Evolutionary conservation across 768 basidiomycete genomes (phyloP), one percentile per base, ranked within the genome.

Genomic region (Tylopilus subfusipes): DNA sequence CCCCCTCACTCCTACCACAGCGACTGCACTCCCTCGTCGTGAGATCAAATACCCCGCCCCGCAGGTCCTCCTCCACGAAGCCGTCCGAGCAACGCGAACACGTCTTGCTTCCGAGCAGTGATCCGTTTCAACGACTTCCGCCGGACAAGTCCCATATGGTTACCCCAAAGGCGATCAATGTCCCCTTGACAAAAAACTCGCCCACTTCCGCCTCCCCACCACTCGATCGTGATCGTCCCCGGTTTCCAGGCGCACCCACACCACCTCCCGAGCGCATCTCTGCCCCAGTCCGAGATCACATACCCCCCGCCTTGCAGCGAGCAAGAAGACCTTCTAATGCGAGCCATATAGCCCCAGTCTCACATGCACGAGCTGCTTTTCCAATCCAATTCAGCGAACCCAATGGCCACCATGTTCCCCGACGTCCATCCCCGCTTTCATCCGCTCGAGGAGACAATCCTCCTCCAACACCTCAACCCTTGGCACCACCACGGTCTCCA

Each of bases 11-110:
- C 36, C 69, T 82, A 22, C 82, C 83, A 16, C 71, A 72, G 43
- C 76, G 78, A 27, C 74, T 81, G 27, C 81, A 81, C 64, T 72
- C 73, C 57, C 74, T 77, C 57, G 74, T 80, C 27, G 63, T 63
- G 19, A 60, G 59, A 57, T 60, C 68, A 31, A 48, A 29, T 11
- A 45, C 53, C 38, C 2, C 56, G 46, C 57, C 60, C 29, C 54
- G 42, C 42, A 58, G 47, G 33, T 16, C 52, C 21, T 38, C 42
- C 14, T 21, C 52, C 19, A 57, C 54, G 49, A 62, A 48, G 48
- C 53, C 48, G 8, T 50, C 54, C 43, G 47, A 43, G 9, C 46
- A 52, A 10, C 21, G 18, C 24, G 48, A 40, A 29, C 61, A 48
- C 12, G 43, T 45, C 47, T 56, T 52, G 27, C 34, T 59, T 19